Evolutionary conservation across 768 basidiomycete genomes (phyloP).

Genomic region (Rhodosporidiobolus odoratus): DNA sequence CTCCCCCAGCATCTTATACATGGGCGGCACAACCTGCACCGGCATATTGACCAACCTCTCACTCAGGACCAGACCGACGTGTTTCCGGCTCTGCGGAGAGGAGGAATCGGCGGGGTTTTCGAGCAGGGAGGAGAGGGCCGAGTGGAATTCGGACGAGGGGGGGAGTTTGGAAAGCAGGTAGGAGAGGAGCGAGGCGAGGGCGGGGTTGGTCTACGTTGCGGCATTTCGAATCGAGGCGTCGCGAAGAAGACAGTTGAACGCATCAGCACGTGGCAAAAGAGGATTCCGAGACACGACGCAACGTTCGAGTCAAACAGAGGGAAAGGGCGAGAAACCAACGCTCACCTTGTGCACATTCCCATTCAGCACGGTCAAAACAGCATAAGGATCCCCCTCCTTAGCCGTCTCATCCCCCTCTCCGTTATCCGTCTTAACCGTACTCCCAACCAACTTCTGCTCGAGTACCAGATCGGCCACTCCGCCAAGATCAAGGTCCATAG

Average conservation of each 20-base stretch:
- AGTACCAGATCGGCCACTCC: conserved; percentile 76
- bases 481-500: conserved; percentile 63
- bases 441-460: conserved; percentile 68
- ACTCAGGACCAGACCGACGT: conserved; percentile 73
- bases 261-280: no score
- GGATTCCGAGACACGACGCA: not conserved
- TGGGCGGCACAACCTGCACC: conserved; percentile 80
- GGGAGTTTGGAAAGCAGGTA: conserved; percentile 65
- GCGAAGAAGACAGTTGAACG: no score
- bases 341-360: conserved; percentile 47
- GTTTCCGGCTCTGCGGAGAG: conserved; percentile 40
- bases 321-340: not conserved
- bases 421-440: conserved; percentile 87
- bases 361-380: conserved; percentile 76
- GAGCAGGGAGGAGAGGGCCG: conserved; percentile 53
- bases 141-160: conserved; percentile 51
- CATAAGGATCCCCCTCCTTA: conserved; percentile 70
- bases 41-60: conserved; percentile 94
- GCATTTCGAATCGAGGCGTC: conserved; percentile 2
- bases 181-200: conserved; percentile 62
- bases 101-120: conserved; percentile 30
- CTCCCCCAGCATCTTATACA: conserved; percentile 80
- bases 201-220: conserved; percentile 59
- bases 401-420: conserved; percentile 50
- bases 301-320: no score